Evolutionary conservation across 2,329 filamentous ascomycete species (phyloP), one percentile per base, ranked within the genome.

Genomic region (Neoarthrinium moseri): DNA sequence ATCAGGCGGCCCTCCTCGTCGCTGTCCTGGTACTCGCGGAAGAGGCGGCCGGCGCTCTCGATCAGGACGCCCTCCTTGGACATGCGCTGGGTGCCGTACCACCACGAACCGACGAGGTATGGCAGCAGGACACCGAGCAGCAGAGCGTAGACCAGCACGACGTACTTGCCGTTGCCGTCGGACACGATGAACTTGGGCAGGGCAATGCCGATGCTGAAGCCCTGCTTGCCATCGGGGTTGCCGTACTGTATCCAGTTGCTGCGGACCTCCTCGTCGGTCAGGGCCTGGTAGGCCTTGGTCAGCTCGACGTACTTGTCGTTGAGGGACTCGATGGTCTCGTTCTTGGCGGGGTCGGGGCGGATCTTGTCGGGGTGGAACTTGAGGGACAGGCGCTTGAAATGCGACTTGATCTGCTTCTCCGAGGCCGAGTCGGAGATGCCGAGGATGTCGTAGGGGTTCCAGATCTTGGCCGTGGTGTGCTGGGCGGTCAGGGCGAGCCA

Each of bases 201-300:
- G 36, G 92, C 94, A 55, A 99, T 99, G 53, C 94, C 92, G 62
- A 99, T 97, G 71, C 91, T 96, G 70, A 91, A 94, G 66, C 91
- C 92, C 72, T 99, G 94, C 78, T 96, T 97, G 63, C 94, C 94
- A 65, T 99, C 94, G 6, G 94, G 94, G 67, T 99, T 91, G 46
- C 94, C 94, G 61, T 87, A 99, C 67, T 95, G 88, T 43, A 96
- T 84, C 69, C 89, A 99, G 74, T 99, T 99, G 71, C 95, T 95
- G 62, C 94, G 88, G 50, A 97, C 81, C 33, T 97, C 94, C 70
- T 99, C 95, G 63, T 99, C 94, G 4, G 95, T 99, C 39, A 99
- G 80, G 4, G 94, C 87, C 71, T 99, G 96, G 79, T 96, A 99
- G 6, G 94, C 94, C 74, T 99, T 99, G 56, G 90, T 94, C 59